Base-by-base conservation (phyloP, 163 green algal genomes). In the Volvox carteri region DNA sequence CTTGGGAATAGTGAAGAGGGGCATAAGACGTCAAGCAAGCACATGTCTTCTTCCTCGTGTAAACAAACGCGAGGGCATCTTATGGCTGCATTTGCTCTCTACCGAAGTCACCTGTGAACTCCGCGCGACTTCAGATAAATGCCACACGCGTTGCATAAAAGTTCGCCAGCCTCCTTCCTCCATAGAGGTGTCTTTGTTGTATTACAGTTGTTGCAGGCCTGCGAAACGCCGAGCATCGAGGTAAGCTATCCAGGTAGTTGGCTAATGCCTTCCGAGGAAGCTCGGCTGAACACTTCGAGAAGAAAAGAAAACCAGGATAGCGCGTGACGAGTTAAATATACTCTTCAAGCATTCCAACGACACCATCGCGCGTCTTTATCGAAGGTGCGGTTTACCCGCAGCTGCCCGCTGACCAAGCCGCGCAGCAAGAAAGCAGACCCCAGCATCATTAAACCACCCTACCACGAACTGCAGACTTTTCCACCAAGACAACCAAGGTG, bases 121-220 rank as follows among this genome's bases (percentile, higher is more conserved):
- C 91, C 92, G 46, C 93, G 91, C 41, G 90, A 93, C 86, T 94
- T 95, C 81, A 85, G 90, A 84, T 95, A 95, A 73, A 95, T 94
- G 62, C 93, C 93, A 58, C 93, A 95, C 1, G 93, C 93, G 50
- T 95, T 95, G 93, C 93, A 95, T 48, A 95, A 87, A 14, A 88
- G 50, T 67, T 56, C 23, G 19, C 73, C 88, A n/a, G 23, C 88
- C 70, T 95, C 93, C 50, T 90, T 91, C 25, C 93, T 88, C 93
- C 93, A 95, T 39, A 95, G 65, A 0, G 93, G 93, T 19, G 93
- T 95, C 0, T 28, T 84, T 35, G 41, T 90, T 19, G 93, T 95
- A 67, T 88, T 85, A 70, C 93, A 95, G 83, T 95, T 95, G 56
- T 65, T 48, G 88, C 93, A 95, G n/a, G 87, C 79, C 88, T 74